Evolutionary conservation across 495 filamentous ascomycete species (phyloP).

Genomic region (Neurospora sp.): DNA sequence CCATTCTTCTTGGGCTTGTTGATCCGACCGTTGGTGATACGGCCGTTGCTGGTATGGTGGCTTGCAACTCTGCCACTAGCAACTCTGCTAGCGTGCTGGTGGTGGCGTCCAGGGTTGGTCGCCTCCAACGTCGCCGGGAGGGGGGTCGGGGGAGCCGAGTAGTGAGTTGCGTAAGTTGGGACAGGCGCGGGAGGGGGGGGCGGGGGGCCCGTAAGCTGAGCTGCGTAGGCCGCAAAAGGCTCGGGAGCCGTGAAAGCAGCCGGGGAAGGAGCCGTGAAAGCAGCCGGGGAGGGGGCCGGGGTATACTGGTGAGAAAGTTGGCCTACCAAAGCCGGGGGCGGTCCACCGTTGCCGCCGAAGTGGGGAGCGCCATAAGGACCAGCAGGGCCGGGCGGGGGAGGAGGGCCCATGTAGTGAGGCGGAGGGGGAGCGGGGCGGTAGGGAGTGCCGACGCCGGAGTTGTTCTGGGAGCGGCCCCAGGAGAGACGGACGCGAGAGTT

Average conservation of each 20-base stretch:
- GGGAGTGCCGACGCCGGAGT: slow-evolving; percentile 95
- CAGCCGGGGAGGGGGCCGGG: background rate
- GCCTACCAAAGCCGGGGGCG: background rate
- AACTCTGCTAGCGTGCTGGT: background rate
- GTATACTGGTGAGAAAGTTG: background rate
- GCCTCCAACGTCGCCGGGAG: background rate
- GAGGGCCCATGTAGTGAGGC: slow-evolving; percentile 49
- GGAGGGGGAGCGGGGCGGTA: slow-evolving; percentile 94
- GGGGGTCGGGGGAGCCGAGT: background rate
- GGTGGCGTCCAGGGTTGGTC: background rate
- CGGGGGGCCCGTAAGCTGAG: background rate
- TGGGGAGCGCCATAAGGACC: slow-evolving; percentile 18
- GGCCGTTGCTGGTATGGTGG: background rate
- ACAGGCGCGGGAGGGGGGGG: background rate
- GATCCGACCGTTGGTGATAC: background rate
- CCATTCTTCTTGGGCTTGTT: background rate
- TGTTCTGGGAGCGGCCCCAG: slow-evolving; percentile 98
- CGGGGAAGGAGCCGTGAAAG: background rate
- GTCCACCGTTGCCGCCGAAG: slow-evolving; percentile 12
- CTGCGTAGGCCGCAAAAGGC: background rate
- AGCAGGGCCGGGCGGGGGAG: slow-evolving; percentile 19
- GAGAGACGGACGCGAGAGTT: slow-evolving; percentile 96
- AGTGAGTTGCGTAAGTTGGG: too few relatives aligned
- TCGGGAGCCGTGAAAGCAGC: background rate
- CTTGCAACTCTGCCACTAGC: background rate